phyloP scores from a whole-genome alignment of 1,284 basidiomycete species.

The Spongispora temasekensis region DNA sequence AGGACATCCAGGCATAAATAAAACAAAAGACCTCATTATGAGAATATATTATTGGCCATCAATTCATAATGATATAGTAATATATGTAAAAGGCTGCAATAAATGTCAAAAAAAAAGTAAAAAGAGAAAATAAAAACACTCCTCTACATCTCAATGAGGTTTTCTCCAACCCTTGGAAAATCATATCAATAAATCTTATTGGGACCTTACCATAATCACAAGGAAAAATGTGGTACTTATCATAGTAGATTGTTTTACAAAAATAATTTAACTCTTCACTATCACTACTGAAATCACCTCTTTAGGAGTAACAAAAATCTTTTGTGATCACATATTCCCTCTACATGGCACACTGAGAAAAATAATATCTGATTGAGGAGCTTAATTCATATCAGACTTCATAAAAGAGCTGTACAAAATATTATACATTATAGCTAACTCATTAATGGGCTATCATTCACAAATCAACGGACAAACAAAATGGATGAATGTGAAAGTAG shows the following conservation, averaged over 20 bases:
- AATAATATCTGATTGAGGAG: neutral
- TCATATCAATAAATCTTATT: no score
- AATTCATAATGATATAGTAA: no score
- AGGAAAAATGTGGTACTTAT: no score
- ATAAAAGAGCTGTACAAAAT: neutral
- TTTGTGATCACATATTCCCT: neutral
- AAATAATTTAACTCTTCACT: neutral
- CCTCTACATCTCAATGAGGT: no score
- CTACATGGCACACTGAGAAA: neutral
- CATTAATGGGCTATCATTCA: neutral
- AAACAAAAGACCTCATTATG: no score
- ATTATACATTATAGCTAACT: neutral
- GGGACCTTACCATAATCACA: no score
- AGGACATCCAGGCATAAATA: no score
- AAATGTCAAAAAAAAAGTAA: no score
- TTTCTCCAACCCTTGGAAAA: no score
- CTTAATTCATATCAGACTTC: neutral
- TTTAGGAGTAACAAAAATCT: neutral
- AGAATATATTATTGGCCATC: no score
- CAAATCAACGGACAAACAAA: neutral
- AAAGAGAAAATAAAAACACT: no score
- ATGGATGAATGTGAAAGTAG: neutral
- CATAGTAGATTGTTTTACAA: neutral
- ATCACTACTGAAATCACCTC: neutral
- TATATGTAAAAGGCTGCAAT: no score